These are phyloP conservation scores for Arabidopsis lyrata DNA, from an alignment of 441 rosid genomes.

Conservation along the genomic window DNA sequence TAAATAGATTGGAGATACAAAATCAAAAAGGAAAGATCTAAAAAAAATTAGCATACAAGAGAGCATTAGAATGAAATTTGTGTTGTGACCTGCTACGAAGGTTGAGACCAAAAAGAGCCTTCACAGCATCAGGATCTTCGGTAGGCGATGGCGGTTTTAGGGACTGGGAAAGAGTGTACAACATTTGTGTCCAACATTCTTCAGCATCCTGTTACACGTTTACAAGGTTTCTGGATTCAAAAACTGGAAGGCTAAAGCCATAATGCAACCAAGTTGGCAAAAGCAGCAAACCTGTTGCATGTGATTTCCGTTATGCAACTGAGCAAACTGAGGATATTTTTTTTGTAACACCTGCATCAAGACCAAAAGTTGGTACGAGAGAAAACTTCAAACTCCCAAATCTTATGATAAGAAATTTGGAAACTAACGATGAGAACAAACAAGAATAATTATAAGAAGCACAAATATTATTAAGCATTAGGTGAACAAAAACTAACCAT, in stretches of 20 bases:
- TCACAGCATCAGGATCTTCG: constrained; percentile 61
- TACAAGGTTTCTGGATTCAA: constrained; percentile 35
- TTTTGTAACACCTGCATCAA: constrained; percentile 76
- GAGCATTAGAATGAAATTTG: constrained; percentile 10
- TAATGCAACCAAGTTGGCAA: constrained; percentile 1
- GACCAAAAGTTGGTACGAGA: background rate
- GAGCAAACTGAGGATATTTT: constrained; percentile 93
- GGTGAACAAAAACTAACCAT: constrained; percentile 53
- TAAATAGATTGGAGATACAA: background rate
- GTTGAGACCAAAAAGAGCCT: constrained; percentile 75
- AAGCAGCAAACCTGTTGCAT: constrained; percentile 87
- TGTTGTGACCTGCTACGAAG: constrained; percentile 74
- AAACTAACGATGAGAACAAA: background rate
- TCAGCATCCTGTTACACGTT: constrained; percentile 76
- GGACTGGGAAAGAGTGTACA: constrained; percentile 83
- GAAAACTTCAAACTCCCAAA: background rate
- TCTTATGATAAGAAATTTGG: background rate
- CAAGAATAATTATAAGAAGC: constrained; percentile 11
- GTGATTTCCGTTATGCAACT: constrained; percentile 89
- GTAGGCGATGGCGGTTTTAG: constrained; percentile 68
- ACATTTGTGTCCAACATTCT: constrained; percentile 93
- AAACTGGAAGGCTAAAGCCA: constrained; percentile 15
- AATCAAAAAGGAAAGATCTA: background rate
- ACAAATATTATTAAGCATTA: background rate
- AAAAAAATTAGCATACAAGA: constrained; percentile 1